Conservation (phyloP, 2,329 filamentous ascomycete species). For the Graphilbum fragrans region DNA sequence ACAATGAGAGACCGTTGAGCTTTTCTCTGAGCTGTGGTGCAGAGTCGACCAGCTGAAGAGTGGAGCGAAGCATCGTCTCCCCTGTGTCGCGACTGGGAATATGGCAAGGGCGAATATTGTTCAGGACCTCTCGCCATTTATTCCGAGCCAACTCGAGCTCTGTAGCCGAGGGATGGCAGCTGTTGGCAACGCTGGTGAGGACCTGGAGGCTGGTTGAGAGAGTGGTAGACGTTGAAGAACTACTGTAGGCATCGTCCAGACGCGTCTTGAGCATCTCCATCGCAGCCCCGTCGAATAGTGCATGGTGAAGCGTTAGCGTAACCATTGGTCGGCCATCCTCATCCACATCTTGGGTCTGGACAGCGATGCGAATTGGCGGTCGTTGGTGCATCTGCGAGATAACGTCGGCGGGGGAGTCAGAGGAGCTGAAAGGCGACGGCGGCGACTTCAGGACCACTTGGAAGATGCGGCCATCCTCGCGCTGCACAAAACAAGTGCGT, state of each 20-base stretch:
- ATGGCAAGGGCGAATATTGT: too few species aligned
- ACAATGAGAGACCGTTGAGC: neutral
- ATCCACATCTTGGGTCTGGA: neutral
- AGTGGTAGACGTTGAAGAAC: too few species aligned
- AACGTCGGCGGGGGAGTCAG: neutral
- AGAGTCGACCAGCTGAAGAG: constrained; percentile 3
- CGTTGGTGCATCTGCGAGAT: neutral
- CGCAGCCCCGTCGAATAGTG: constrained; percentile 12
- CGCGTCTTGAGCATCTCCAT: constrained; percentile 7
- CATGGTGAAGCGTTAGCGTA: constrained; percentile 12
- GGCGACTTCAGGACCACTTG: constrained; percentile 10
- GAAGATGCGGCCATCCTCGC: constrained; percentile 11
- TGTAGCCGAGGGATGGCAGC: too few species aligned
- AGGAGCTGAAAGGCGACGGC: neutral
- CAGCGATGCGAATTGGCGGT: neutral
- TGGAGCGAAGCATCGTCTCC: too few species aligned
- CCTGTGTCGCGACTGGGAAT: too few species aligned
- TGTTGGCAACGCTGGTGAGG: too few species aligned
- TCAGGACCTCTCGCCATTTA: too few species aligned
- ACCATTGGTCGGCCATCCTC: constrained; percentile 2
- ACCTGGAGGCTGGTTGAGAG: too few species aligned
- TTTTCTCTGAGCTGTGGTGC: constrained; percentile 4
- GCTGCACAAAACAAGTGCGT: constrained; percentile 12
- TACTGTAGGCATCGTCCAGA: constrained; percentile 8
- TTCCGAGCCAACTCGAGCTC: too few species aligned